These are phyloP conservation scores for Mycena floridula DNA, from an alignment of 768 basidiomycete species.

Conservation along the genomic window DNA sequence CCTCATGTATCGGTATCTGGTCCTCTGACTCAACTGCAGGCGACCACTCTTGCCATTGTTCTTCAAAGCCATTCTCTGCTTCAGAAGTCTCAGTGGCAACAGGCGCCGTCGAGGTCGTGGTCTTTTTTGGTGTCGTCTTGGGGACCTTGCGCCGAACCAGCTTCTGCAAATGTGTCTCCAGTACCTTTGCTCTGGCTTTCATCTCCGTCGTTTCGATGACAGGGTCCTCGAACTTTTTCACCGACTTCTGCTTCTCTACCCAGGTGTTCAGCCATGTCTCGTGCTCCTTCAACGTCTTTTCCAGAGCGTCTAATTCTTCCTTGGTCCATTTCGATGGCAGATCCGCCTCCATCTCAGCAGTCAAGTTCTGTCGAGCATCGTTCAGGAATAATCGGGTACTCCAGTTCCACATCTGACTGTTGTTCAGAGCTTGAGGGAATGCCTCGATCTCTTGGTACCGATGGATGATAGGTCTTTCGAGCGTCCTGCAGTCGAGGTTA, in stretches of 20 bases:
- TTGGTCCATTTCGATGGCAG: slow-evolving; percentile 75
- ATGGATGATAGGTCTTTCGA: slow-evolving; percentile 78
- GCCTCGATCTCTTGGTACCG: slow-evolving; percentile 87
- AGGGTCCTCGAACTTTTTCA: slow-evolving; percentile 74
- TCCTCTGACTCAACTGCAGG: no score
- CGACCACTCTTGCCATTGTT: no score
- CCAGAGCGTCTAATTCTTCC: slow-evolving; percentile 79
- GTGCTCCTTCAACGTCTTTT: slow-evolving; percentile 70
- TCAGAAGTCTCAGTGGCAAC: background rate
- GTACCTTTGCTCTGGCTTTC: slow-evolving; percentile 71
- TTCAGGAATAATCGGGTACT: slow-evolving; percentile 79
- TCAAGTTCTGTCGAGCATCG: slow-evolving; percentile 72
- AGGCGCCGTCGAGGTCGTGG: slow-evolving; percentile 19
- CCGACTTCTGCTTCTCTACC: slow-evolving; percentile 76
- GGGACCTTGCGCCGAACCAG: slow-evolving; percentile 65
- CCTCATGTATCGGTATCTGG: no score
- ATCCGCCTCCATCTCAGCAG: slow-evolving; percentile 51
- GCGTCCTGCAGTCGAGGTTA: slow-evolving; percentile 34
- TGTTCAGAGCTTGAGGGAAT: slow-evolving; percentile 79
- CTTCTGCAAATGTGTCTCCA: slow-evolving; percentile 71
- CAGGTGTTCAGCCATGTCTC: slow-evolving; percentile 79
- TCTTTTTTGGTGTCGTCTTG: slow-evolving; percentile 50
- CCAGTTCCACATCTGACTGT: slow-evolving; percentile 85
- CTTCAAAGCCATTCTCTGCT: no score
- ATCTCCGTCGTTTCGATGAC: slow-evolving; percentile 84